Evolutionary conservation across 129 eudicot genomes (phyloP), one percentile per base, ranked within the genome.

Genomic region (Helichrysum umbraculigerum): DNA sequence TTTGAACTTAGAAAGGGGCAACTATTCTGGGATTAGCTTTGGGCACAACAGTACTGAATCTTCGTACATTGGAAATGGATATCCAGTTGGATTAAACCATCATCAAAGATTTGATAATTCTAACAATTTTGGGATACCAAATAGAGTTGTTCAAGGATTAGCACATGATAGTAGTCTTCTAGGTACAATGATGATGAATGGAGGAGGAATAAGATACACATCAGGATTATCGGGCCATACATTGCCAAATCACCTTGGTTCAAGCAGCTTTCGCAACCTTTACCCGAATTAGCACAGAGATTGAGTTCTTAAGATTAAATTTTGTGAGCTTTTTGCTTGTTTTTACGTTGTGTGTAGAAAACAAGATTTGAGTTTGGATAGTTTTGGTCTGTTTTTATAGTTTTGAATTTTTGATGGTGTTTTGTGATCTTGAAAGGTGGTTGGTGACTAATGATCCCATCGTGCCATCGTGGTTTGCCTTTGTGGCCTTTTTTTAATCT

Each of bases 181-280:
- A 2, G 78, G 87, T 64, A 6, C 77, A 80, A 70, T 80, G 79
- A 82, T 76, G 78, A 79, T 79, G 70, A 81, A 82, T 33, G 87
- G 79, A 70, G 88, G 79, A 15, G 75, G 73, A 41, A 68, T 68
- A 66, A 68, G 83, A 74, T 84, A 81, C 73, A 21, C 3, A 9
- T 62, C 79, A 1, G 83, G 83, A 16, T 54, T 83, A 50, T 79
- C 80, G 16, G 85, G 72, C 56, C 82, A 70, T 72, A 54, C 79
- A 34, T 70, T 80, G 30, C 72, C 84, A 19, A 76, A 80, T 29
- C 77, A 78, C 25, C 81, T 80, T 44, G 75, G 71, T 68, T 62
- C 79, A 70, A 74, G 52, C 25, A 84, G 81, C 51, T 47, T 81
- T 22, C 77, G 39, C 5, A 19, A 60, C 37, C 76, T 88, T 68